phyloP scores from a whole-genome alignment of 2,329 filamentous ascomycete species.

The Endoconidiophora laricicola region DNA sequence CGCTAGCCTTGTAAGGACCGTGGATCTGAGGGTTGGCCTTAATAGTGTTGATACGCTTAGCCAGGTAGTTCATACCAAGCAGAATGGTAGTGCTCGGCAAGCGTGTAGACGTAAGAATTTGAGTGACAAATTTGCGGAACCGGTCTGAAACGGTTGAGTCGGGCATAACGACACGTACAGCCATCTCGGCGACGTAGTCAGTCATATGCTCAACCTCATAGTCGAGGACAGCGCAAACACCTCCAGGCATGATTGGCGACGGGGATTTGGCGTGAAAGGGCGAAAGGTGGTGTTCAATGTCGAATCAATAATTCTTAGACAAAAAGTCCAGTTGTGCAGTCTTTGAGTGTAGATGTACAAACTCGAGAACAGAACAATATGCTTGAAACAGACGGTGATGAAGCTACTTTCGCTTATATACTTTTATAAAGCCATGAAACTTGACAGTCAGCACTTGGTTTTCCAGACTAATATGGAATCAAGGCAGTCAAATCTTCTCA shows the following conservation, averaged over 20 bases:
- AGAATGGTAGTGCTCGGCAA: conserved; percentile 84
- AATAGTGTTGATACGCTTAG: conserved; percentile 64
- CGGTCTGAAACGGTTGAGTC: conserved; percentile 42
- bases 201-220: conserved; percentile 96
- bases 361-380: neutral
- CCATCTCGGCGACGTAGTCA: conserved; percentile 85
- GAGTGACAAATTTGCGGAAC: conserved; percentile 82
- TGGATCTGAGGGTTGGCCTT: conserved; percentile 26
- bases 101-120: conserved; percentile 78
- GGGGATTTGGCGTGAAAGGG: conserved; percentile 5
- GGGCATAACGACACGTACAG: conserved; percentile 41
- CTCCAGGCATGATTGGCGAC: conserved; percentile 48
- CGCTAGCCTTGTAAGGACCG: conserved; percentile 38
- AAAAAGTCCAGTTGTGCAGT: too few species aligned
- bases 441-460: too few species aligned
- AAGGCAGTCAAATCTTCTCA: conserved; percentile 4
- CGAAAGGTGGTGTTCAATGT: too few species aligned
- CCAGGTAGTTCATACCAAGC: conserved; percentile 76
- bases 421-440: too few species aligned
- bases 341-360: neutral
- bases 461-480: too few species aligned
- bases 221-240: conserved; percentile 84
- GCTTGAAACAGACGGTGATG: neutral
- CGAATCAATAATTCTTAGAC: too few species aligned
- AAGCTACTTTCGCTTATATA: too few species aligned